These are phyloP conservation scores for Penicillium samsonianum DNA, from an alignment of 495 filamentous ascomycete genomes.

Conservation along the genomic window DNA sequence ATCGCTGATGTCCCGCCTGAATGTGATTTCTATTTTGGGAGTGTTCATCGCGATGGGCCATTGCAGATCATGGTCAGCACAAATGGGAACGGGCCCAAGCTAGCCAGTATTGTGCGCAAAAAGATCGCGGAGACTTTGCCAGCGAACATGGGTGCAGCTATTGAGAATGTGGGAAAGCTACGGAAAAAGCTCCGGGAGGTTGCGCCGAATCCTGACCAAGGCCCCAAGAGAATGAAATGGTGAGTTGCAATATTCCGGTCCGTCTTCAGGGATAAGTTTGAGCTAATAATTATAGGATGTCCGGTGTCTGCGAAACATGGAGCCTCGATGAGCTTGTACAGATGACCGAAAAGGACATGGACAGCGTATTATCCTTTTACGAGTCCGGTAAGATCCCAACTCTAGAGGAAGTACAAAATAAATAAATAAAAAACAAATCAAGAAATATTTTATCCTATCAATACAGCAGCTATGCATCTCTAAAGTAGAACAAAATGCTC, in stretches of 20 bases:
- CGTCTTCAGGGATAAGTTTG: neutral
- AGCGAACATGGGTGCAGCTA: conserved; percentile 73
- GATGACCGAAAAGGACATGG: conserved; percentile 86
- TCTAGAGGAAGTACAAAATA: conserved; percentile 39
- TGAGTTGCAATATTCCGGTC: conserved; percentile 33
- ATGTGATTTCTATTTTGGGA: conserved; percentile 98
- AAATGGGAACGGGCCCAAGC: conserved; percentile 91
- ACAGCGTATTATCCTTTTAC: conserved; percentile 70
- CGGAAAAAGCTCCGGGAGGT: conserved; percentile 76
- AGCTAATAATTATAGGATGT: conserved; percentile 63
- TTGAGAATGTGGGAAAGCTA: conserved; percentile 77
- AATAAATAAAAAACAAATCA: conserved; percentile 7
- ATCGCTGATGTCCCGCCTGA: conserved; percentile 96
- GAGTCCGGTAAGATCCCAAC: conserved; percentile 46
- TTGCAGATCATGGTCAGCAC: conserved; percentile 98
- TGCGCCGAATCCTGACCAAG: conserved; percentile 70
- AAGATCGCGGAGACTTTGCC: conserved; percentile 80
- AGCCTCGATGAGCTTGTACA: conserved; percentile 80
- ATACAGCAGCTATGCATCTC: conserved; percentile 35
- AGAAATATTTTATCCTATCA: conserved; percentile 26
- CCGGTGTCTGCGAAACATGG: conserved; percentile 84
- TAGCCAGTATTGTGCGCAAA: conserved; percentile 83
- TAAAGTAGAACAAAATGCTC: conserved; percentile 21
- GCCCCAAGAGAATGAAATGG: conserved; percentile 92
- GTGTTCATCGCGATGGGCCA: conserved; percentile 90